Evolutionary conservation across 2,329 filamentous ascomycete species (phyloP).

Genomic region (Microsporum canis): DNA sequence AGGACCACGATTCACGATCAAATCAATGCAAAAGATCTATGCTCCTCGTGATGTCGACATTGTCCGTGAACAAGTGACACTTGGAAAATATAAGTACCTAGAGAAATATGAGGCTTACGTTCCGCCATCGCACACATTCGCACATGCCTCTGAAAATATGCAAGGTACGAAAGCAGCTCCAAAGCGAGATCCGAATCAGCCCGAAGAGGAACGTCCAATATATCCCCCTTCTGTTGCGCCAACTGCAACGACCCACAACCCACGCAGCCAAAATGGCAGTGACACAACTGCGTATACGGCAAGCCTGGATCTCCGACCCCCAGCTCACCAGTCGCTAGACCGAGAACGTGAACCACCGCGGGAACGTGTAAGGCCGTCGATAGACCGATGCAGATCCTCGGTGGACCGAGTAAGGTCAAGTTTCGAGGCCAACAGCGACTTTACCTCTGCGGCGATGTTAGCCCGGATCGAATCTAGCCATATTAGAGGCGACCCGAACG

Average conservation of each 20-base stretch:
- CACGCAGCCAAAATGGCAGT: constrained; percentile 77
- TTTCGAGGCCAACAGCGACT: constrained; percentile 80
- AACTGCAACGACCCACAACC: constrained; percentile 67
- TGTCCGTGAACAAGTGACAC: constrained; percentile 77
- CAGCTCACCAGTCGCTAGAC: constrained; percentile 51
- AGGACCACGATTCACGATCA: constrained; percentile 76
- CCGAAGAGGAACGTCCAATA: constrained; percentile 83
- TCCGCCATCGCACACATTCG: constrained; percentile 32
- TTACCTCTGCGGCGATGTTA: constrained; percentile 78
- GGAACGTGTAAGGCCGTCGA: constrained; percentile 68
- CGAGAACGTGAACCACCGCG: constrained; percentile 43
- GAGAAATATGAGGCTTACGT: constrained; percentile 44
- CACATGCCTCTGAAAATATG: constrained; percentile 24
- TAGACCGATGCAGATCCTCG: constrained; percentile 71
- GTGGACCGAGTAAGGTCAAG: constrained; percentile 76
- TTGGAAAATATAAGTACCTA: constrained; percentile 71
- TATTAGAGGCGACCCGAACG: constrained; percentile 6
- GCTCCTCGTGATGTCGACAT: constrained; percentile 90
- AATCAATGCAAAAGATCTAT: constrained; percentile 85
- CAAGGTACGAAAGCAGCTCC: constrained; percentile 47
- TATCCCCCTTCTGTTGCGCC: constrained; percentile 81
- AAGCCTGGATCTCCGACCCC: constrained; percentile 33
- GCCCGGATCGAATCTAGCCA: constrained; percentile 57
- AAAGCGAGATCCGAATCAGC: constrained; percentile 50
- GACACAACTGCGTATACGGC: constrained; percentile 83